Evolutionary conservation across 208 protist genomes (phyloP), one percentile per base, ranked within the genome.

Genomic region (Acanthamoeba royreba): DNA sequence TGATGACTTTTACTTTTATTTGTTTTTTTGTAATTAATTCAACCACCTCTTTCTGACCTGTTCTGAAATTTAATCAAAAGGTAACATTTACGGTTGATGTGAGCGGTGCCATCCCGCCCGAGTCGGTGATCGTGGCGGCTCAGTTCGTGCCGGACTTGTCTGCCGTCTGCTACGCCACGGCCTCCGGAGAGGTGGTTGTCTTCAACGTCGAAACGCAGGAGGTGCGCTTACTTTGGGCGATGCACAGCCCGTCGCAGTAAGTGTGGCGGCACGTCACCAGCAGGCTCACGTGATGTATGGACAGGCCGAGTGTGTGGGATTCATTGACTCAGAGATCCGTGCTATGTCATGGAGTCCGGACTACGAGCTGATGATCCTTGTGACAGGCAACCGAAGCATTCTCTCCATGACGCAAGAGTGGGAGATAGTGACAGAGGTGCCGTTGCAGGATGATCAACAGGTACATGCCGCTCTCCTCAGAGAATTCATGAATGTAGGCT

Each of bases 351-450:
- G 95, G 95, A 89, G 55, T 35, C 95, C 95, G 31, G 95, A 96
- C 52, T 92, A 69, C 42, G 95, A 96, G 88, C 47, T 96, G 28
- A 58, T 95, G 49, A 58, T 92, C 17, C 86, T 96, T 17, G 79
- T 90, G 31, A 96, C 95, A 19, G 91, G 85, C 19, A 49, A 79
- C 38, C 28, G 63, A 19, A 96, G 77, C 15, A 17, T 95, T 13
- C 42, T 96, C 46, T 85, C 77, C 58, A 94, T 95, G 95, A 95
- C 85, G 4, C 92, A 96, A 61, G 94, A 95, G 92, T 96, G 94
- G 94, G 95, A 93, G 31, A 88, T 92, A 22, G 38, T 90, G 33
- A 94, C 53, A 15, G 94, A 94, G 25, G 94, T 95, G 11, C 40
- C 61, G 11, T 95, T 94, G 22, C 66, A 94, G 49, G 94, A 93